A percentile compares a stretch with the other conserved stretches of the same genome.
phyloP scores from a whole-genome alignment of 2,329 filamentous ascomycete species.

The Apiospora sp. region DNA sequence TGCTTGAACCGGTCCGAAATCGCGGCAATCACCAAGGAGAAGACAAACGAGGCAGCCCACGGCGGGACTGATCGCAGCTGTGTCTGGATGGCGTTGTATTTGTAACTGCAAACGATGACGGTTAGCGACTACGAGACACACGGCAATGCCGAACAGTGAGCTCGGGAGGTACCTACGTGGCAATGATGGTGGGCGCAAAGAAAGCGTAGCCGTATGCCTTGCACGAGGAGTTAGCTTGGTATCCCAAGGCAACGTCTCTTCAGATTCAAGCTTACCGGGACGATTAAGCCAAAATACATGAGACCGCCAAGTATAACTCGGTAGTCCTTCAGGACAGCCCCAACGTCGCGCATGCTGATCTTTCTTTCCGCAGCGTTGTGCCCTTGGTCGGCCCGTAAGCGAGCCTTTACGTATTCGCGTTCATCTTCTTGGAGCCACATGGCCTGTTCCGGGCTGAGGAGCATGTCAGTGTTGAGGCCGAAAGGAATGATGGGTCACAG shows the following conservation, averaged over 20 bases:
- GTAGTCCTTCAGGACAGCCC: slow-evolving; percentile 73
- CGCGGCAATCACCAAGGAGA: slow-evolving; percentile 78
- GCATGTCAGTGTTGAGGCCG: slow-evolving; percentile 23
- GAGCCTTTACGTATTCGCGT: slow-evolving; percentile 69
- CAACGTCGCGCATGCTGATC: slow-evolving; percentile 65
- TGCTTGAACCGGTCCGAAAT: slow-evolving; percentile 76
- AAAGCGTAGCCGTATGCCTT: slow-evolving; percentile 78
- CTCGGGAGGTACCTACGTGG: slow-evolving; percentile 50
- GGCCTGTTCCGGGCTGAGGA: slow-evolving; percentile 66
- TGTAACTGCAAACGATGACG: slow-evolving; percentile 42
- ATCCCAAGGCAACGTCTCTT: neutral
- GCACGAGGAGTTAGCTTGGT: neutral
- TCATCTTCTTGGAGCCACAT: slow-evolving; percentile 79
- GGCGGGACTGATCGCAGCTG: slow-evolving; percentile 66
- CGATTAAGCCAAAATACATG: slow-evolving; percentile 84
- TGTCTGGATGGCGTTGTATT: slow-evolving; percentile 65
- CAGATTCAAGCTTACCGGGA: slow-evolving; percentile 53
- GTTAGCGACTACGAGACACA: neutral
- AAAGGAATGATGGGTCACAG: neutral
- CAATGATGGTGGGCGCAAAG: slow-evolving; percentile 77
- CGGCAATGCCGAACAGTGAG: neutral
- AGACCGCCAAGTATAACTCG: slow-evolving; percentile 78
- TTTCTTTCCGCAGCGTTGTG: slow-evolving; percentile 68
- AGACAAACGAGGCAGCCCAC: slow-evolving; percentile 75
- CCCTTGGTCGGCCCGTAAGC: slow-evolving; percentile 74